A percentile compares a stretch with the other conserved stretches of the same genome.
Evolutionary conservation across 2,329 filamentous ascomycete genomes (phyloP).

Genomic region (Botryotinia convoluta): DNA sequence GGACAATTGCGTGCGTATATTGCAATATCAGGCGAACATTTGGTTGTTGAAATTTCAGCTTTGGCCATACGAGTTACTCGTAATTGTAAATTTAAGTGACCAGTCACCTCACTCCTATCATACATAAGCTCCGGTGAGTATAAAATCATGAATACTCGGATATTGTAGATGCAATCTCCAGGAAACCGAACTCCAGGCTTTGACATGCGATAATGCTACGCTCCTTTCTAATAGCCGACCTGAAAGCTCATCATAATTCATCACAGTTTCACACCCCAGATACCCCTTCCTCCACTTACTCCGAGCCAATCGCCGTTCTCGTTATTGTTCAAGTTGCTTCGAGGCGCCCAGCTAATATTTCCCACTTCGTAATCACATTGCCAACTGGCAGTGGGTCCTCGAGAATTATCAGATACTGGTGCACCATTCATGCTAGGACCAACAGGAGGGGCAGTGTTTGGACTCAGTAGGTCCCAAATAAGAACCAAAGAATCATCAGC

Average conservation of each 20-base stretch:
- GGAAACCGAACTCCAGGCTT: slow-evolving; percentile 31
- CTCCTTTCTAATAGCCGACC: slow-evolving; percentile 25
- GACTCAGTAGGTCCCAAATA: slow-evolving; percentile 86
- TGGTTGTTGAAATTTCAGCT: not conserved
- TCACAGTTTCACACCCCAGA: slow-evolving; percentile 61
- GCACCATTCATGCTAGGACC: slow-evolving; percentile 49
- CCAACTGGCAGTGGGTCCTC: slow-evolving; percentile 73
- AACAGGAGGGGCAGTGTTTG: slow-evolving; percentile 36
- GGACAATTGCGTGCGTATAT: not conserved
- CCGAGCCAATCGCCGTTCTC: slow-evolving; percentile 82
- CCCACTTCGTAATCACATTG: slow-evolving; percentile 83
- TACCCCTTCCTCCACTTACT: slow-evolving; percentile 73
- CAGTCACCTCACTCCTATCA: slow-evolving; percentile 20
- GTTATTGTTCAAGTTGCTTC: slow-evolving; percentile 56
- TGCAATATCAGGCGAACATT: not conserved
- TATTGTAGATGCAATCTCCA: slow-evolving; percentile 28
- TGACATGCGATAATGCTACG: slow-evolving; percentile 26
- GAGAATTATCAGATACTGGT: slow-evolving; percentile 54
- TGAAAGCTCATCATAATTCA: slow-evolving; percentile 22
- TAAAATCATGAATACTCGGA: slow-evolving; percentile 26
- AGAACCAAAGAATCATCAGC: slow-evolving; percentile 89
- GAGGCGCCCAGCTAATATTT: slow-evolving; percentile 82
- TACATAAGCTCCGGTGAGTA: slow-evolving; percentile 26
- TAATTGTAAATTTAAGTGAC: not conserved
- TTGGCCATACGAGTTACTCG: slow-evolving; percentile 14